Percentiles rank a stretch among this genome's conserved stretches.
Evolutionary conservation across 78 protist species (phyloP).

Genomic region (Planoprotostelium fungivorum): DNA sequence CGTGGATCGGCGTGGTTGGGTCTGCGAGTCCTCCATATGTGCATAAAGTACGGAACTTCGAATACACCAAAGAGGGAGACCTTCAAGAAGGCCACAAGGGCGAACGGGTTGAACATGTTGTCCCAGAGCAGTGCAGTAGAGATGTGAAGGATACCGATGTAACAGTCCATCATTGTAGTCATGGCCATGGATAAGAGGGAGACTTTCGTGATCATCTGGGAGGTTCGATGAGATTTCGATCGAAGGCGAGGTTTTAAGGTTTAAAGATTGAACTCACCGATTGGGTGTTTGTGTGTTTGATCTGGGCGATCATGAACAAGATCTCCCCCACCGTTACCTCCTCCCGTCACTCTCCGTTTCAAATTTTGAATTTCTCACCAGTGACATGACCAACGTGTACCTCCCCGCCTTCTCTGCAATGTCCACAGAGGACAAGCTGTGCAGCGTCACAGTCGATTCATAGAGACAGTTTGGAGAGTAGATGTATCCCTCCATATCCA

Average conservation of each 20-base stretch:
- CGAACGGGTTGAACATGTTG: constrained; percentile 68
- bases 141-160: constrained; percentile 50
- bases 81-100: constrained; percentile 73
- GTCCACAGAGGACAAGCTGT: background rate
- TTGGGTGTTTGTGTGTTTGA: background rate
- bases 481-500: background rate
- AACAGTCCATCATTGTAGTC: background rate
- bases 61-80: constrained; percentile 67
- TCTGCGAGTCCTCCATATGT: constrained; percentile 59
- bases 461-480: background rate
- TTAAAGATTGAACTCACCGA: background rate
- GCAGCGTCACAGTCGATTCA: background rate
- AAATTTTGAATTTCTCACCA: background rate
- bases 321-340: background rate
- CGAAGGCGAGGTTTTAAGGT: background rate
- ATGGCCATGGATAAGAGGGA: background rate
- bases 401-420: background rate
- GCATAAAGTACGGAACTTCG: constrained; percentile 66
- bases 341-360: background rate
- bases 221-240: background rate
- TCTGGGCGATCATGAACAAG: background rate
- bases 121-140: constrained; percentile 55
- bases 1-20: constrained; percentile 33
- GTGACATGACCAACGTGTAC: background rate
- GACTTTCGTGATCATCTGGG: background rate